Conservation (phyloP, 345 rosid genomes). For the Pistacia atlantica region DNA sequence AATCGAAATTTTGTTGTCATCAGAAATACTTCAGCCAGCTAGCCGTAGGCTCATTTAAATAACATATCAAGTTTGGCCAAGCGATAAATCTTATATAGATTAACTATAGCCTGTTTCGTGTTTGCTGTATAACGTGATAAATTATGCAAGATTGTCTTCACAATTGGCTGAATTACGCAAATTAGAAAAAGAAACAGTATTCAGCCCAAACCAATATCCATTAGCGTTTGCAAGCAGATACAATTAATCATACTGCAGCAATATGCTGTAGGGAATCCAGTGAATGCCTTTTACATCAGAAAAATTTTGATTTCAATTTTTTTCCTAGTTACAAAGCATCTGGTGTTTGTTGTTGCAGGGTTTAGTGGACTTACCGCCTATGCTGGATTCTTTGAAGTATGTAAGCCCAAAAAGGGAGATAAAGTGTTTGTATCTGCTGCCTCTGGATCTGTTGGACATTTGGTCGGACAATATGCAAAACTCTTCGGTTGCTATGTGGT, state of each 20-base stretch:
- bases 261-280: too few relatives aligned
- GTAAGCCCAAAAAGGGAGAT: conserved; percentile 50
- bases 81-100: too few relatives aligned
- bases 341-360: conserved; percentile 25
- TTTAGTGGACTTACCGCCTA: conserved; percentile 57
- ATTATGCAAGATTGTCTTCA: too few relatives aligned
- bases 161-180: too few relatives aligned
- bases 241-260: too few relatives aligned
- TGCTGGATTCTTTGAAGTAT: conserved; percentile 42
- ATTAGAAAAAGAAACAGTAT: background rate
- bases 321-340: background rate
- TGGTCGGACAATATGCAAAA: conserved; percentile 57
- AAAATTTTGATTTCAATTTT: background rate
- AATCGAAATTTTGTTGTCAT: too few relatives aligned
- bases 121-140: too few relatives aligned
- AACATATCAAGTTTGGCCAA: too few relatives aligned
- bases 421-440: conserved; percentile 57
- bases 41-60: too few relatives aligned
- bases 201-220: background rate
- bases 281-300: background rate
- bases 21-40: too few relatives aligned
- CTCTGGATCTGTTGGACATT: conserved; percentile 51
- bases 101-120: too few relatives aligned
- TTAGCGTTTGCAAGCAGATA: too few relatives aligned
- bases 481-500: conserved; percentile 53